Evolutionary conservation across 805 yeast species (phyloP).

Genomic region (Lipomyces japonicus): DNA sequence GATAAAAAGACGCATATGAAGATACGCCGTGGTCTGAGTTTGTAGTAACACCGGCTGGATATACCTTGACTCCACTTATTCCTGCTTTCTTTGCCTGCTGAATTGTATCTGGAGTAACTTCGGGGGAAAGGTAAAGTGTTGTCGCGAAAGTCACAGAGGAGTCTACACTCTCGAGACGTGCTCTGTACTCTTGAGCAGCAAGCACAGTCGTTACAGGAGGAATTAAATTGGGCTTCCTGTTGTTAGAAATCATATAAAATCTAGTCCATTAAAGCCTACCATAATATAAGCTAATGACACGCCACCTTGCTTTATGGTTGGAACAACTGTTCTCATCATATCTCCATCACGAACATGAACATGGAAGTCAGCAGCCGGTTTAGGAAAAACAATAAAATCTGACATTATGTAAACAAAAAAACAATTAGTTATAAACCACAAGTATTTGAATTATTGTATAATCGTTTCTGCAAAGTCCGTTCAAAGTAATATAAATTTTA

Average conservation of each 20-base stretch:
- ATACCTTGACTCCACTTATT: conserved; percentile 85
- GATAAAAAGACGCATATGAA: conserved; percentile 83
- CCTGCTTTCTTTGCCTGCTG: conserved; percentile 67
- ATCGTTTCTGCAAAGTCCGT: background rate
- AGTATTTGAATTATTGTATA: background rate
- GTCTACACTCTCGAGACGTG: conserved; percentile 56
- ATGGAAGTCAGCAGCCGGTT: conserved; percentile 71
- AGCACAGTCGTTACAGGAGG: conserved; percentile 86
- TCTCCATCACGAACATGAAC: conserved; percentile 92
- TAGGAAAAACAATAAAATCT: conserved; percentile 38
- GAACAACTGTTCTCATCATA: conserved; percentile 89
- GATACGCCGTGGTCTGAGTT: conserved; percentile 88
- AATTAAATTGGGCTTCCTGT: conserved; percentile 64
- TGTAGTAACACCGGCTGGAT: conserved; percentile 99
- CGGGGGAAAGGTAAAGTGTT: conserved; percentile 79
- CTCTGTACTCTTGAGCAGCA: conserved; percentile 66
- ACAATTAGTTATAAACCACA: background rate
- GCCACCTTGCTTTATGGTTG: conserved; percentile 88
- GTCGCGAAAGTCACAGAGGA: conserved; percentile 85
- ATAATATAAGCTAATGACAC: conserved; percentile 85
- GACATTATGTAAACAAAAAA: background rate
- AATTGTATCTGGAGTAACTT: conserved; percentile 80
- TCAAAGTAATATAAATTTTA: background rate
- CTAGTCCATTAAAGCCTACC: conserved; percentile 37
- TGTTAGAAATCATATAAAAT: background rate